Conservation (phyloP, 176 grass and related monocot genomes). For the Oryza coarctata region DNA sequence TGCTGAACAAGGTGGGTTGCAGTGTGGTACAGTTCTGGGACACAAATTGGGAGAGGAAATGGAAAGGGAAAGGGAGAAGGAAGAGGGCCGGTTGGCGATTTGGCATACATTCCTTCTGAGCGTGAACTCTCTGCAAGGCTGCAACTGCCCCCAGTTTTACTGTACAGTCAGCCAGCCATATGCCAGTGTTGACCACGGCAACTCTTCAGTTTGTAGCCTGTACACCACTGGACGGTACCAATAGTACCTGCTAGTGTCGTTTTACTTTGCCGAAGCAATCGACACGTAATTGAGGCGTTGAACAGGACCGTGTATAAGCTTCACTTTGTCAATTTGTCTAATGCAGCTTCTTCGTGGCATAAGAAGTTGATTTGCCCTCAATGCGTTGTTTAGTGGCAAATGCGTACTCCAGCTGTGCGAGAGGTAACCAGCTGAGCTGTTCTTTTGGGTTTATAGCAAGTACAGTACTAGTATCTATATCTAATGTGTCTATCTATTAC, state of each 20-base stretch:
- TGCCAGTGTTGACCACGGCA: slow-evolving; percentile 40
- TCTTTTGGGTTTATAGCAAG: background rate
- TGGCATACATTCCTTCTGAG: slow-evolving; percentile 30
- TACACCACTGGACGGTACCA: slow-evolving; percentile 7
- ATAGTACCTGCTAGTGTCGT: background rate
- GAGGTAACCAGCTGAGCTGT: slow-evolving; percentile 35
- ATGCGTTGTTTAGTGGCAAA: slow-evolving; percentile 21
- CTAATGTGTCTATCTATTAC: slow-evolving; percentile 30
- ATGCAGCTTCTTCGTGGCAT: background rate
- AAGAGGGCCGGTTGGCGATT: slow-evolving; percentile 8
- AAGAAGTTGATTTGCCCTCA: background rate
- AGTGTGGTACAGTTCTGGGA: background rate
- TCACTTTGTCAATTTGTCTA: slow-evolving; percentile 14
- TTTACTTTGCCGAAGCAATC: slow-evolving; percentile 13
- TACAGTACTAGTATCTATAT: too few species aligned
- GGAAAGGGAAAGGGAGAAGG: background rate
- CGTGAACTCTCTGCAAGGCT: slow-evolving; percentile 28
- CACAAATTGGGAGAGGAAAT: background rate
- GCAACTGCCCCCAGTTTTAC: slow-evolving; percentile 33
- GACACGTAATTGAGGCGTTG: slow-evolving; percentile 23
- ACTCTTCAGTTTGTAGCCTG: slow-evolving; percentile 20
- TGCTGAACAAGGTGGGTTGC: background rate
- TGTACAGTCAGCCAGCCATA: slow-evolving; percentile 25
- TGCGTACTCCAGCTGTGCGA: slow-evolving; percentile 40
- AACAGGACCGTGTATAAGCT: background rate